Evolutionary conservation across 2,329 filamentous ascomycete genomes (phyloP).

Genomic region (Colletotrichum sp.): DNA sequence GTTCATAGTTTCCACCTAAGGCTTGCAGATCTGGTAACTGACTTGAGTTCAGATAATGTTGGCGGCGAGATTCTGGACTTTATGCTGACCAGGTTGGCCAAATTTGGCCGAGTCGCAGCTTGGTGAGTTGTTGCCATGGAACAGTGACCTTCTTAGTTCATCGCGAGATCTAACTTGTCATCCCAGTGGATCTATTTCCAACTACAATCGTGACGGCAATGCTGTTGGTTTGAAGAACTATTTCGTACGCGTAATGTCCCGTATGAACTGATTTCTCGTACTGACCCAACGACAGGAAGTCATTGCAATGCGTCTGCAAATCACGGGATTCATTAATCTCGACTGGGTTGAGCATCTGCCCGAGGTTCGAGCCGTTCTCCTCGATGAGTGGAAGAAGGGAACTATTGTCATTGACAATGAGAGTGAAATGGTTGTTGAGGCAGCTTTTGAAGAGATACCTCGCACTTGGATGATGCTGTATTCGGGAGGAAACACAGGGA

Average conservation of each 20-base stretch:
- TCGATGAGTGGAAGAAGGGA: not conserved
- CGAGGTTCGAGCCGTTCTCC: not conserved
- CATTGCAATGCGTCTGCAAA: not conserved
- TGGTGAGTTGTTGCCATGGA: not conserved
- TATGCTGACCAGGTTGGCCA: not conserved
- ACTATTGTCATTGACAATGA: not conserved
- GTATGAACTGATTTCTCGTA: fast-evolving
- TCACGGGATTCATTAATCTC: not conserved
- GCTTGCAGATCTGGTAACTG: not conserved
- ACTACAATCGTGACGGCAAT: not conserved
- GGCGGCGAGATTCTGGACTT: not conserved
- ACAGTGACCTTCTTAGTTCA: not conserved
- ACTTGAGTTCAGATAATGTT: not conserved
- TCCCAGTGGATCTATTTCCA: not conserved
- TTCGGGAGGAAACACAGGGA: not conserved
- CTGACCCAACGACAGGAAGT: not conserved
- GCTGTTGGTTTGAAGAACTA: not conserved
- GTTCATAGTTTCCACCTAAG: fast-evolving
- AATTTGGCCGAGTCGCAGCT: not conserved
- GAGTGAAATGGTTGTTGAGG: not conserved
- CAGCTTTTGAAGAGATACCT: not conserved
- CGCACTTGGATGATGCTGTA: not conserved
- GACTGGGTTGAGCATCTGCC: not conserved
- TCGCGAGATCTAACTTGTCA: not conserved
- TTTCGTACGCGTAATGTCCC: not conserved